Conservation (phyloP, 176 grass and related monocot genomes). For the Musa schizocarpa region DNA sequence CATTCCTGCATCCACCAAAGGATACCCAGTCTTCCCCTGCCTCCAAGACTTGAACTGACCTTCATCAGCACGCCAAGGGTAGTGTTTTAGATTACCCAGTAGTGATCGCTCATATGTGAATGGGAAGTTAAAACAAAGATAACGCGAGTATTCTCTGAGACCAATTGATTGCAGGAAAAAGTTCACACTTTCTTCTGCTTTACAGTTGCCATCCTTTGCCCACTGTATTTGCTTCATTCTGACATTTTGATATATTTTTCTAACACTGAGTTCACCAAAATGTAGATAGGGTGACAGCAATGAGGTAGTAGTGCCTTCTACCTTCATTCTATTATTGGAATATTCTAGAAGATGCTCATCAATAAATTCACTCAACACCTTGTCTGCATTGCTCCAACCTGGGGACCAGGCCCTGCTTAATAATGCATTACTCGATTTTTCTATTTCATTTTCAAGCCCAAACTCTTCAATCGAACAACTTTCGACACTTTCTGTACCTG, state of each 20-base stretch:
- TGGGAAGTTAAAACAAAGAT: constrained; percentile 83
- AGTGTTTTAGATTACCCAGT: constrained; percentile 61
- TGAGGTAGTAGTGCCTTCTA: constrained; percentile 56
- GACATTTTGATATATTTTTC: constrained; percentile 55
- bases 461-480: constrained; percentile 53
- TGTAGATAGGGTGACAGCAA: constrained; percentile 76
- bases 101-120: constrained; percentile 66
- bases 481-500: constrained; percentile 49
- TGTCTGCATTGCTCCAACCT: constrained; percentile 69
- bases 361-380: constrained; percentile 53
- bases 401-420: constrained; percentile 73
- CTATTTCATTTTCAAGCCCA: constrained; percentile 66
- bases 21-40: constrained; percentile 86
- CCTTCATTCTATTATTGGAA: constrained; percentile 59
- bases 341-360: constrained; percentile 51
- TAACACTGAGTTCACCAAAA: constrained; percentile 84
- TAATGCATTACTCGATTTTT: constrained; percentile 82
- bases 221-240: constrained; percentile 51
- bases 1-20: constrained; percentile 94
- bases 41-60: constrained; percentile 71
- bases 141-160: constrained; percentile 85
- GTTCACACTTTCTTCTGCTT: constrained; percentile 47
- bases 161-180: constrained; percentile 68
- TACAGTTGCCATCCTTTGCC: constrained; percentile 47
- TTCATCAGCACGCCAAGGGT: constrained; percentile 63